Evolutionary conservation across 108 stramenopile genomes (phyloP).

Genomic region (Cylindrotheca fusiformis): DNA sequence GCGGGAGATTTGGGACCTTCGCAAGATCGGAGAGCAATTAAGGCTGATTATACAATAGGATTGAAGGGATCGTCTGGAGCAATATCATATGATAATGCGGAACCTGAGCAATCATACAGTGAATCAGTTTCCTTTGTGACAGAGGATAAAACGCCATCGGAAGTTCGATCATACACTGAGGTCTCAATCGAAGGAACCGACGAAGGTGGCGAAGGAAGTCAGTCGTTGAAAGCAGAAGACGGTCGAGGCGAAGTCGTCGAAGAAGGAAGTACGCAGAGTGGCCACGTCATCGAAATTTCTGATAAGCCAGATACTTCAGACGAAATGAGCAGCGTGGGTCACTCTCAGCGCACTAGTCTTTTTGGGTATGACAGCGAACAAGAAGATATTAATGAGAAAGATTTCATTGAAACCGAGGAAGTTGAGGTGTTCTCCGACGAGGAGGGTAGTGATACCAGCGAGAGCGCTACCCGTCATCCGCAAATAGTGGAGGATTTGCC

Average conservation of each 20-base stretch:
- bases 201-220: background rate
- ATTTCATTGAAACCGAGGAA: slow-evolving; percentile 7
- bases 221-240: background rate
- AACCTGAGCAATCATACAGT: too few relatives aligned
- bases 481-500: slow-evolving; percentile 6
- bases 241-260: background rate
- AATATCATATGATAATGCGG: too few relatives aligned
- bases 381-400: slow-evolving; percentile 15
- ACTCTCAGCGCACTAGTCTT: slow-evolving; percentile 8
- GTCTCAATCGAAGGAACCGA: too few relatives aligned
- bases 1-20: too few relatives aligned
- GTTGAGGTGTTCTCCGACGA: background rate
- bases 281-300: background rate
- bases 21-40: too few relatives aligned
- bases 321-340: slow-evolving; percentile 22
- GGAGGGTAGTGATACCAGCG: slow-evolving; percentile 12
- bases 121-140: too few relatives aligned
- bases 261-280: background rate
- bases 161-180: too few relatives aligned
- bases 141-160: too few relatives aligned
- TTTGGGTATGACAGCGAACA: slow-evolving; percentile 19
- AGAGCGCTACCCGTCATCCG: background rate
- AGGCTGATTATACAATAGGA: too few relatives aligned
- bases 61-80: too few relatives aligned
- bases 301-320: background rate